A percentile compares a stretch with the other conserved stretches of the same genome.
These are phyloP conservation scores for Solanum appendiculatum DNA, from an alignment of 257 asterid genomes.

Conservation along the genomic window DNA sequence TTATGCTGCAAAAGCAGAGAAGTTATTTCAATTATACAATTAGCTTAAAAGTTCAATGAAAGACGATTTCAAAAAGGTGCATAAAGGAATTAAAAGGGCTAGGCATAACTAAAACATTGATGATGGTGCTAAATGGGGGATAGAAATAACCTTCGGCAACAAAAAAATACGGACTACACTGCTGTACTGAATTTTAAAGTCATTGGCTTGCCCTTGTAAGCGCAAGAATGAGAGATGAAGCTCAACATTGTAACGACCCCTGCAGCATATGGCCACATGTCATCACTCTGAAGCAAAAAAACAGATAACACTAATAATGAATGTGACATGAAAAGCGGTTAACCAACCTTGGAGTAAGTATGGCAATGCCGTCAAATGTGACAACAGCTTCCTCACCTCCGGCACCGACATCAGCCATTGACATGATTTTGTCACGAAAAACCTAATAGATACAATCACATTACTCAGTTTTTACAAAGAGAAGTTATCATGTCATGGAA, in stretches of 20 bases:
- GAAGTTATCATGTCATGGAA: neutral
- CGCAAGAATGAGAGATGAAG: slow-evolving; percentile 94
- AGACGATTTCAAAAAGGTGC: neutral
- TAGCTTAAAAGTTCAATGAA: neutral
- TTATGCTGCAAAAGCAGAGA: slow-evolving; percentile 52
- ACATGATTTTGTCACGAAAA: slow-evolving; percentile 72
- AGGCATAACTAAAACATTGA: neutral
- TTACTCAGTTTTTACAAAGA: neutral
- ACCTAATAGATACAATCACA: slow-evolving; percentile 34
- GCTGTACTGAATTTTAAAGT: slow-evolving; percentile 96
- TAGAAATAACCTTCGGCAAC: slow-evolving; percentile 77
- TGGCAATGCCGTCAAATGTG: slow-evolving; percentile 81
- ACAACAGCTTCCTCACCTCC: slow-evolving; percentile 97
- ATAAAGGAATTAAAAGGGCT: neutral
- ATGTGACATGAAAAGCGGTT: neutral
- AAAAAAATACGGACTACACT: slow-evolving; percentile 88
- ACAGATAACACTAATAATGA: neutral
- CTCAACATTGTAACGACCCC: slow-evolving; percentile 91
- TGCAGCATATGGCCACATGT: slow-evolving; percentile 18
- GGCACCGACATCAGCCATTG: slow-evolving; percentile 90
- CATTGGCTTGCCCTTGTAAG: slow-evolving; percentile 98
- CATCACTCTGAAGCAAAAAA: slow-evolving; percentile 10
- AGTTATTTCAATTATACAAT: neutral
- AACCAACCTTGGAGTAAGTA: slow-evolving; percentile 85
- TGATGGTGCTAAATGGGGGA: neutral